Base-by-base conservation (phyloP, 1,139 yeast species). In the Geotrichum klebahnii region DNA sequence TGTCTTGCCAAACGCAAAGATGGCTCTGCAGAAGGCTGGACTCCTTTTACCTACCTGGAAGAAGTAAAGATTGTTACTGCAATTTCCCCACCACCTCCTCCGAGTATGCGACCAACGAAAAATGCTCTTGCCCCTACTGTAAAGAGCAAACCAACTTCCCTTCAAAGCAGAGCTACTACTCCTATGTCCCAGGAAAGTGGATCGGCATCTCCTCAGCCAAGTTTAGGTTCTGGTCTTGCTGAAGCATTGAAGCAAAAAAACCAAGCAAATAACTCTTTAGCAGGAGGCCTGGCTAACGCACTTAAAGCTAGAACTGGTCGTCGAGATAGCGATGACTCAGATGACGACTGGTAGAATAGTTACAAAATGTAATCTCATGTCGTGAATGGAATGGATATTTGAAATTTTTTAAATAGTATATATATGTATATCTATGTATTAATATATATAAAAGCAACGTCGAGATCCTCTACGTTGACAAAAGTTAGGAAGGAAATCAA, bases 11-110 rank as follows among this genome's bases (percentile, higher is more conserved):
- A 84, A 65, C 74, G 80, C 19, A 67, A 83, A 55, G 90, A 85
- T 60, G 92, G 85, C 44, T 65, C 82, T 1, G 78, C 73, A 51
- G 95, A 90, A 67, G 99, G 98, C 3, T 94, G 98, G 98, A 92
- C 95, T 9, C 99, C 99, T 12, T 84, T 94, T 29, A 86, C 94
- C 20, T 94, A 90, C 65, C 80, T 92, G 61, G 82, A 80, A 50
- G 86, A 83, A 61, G 78, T 78, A 6, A 38, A 38, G 26, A 28
- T 26, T 16, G 48, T 33, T n/a, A 19, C 48, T 19, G 31, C 36
- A 10, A 33, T 43, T n/a, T 37, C 14, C 45, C 45, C 44, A 6
- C 44, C 44, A 3, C 29, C 44, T 10, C 39, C 46, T 19, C 44
- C 44, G 5, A 28, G 36, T 9, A 10, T 33, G 6, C 29, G 44